A percentile compares a stretch with the other conserved stretches of the same genome.
These are phyloP conservation scores for Xylaria grammica DNA, from an alignment of 495 filamentous ascomycete species.

Conservation along the genomic window DNA sequence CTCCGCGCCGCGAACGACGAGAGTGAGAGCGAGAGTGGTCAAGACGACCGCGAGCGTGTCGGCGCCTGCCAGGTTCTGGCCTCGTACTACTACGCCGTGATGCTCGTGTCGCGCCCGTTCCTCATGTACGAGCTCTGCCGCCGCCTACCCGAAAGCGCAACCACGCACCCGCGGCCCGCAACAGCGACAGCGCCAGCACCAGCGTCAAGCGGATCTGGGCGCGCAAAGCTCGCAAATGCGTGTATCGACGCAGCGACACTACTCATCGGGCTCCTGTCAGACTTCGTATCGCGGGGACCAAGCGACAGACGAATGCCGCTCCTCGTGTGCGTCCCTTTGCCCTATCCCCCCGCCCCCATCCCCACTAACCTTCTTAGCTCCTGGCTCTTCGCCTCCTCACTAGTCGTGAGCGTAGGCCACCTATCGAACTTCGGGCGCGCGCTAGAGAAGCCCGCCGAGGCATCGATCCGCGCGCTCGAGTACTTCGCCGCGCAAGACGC, in stretches of 20 bases:
- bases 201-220: slow-evolving; percentile 17
- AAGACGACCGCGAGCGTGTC: slow-evolving; percentile 28
- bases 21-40: slow-evolving; percentile 26
- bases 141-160: slow-evolving; percentile 38
- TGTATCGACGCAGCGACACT: slow-evolving; percentile 54
- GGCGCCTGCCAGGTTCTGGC: slow-evolving; percentile 50
- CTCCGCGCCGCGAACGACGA: slow-evolving; percentile 24
- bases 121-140: slow-evolving; percentile 53
- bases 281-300: slow-evolving; percentile 37
- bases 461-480: slow-evolving; percentile 43
- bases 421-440: slow-evolving; percentile 51
- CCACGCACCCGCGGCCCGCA: slow-evolving; percentile 7
- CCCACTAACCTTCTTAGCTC: slow-evolving; percentile 33
- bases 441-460: slow-evolving; percentile 46
- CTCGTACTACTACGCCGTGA: slow-evolving; percentile 54
- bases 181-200: slow-evolving; percentile 21
- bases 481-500: slow-evolving; percentile 47
- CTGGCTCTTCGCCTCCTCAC: slow-evolving; percentile 53
- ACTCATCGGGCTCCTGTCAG: slow-evolving; percentile 47
- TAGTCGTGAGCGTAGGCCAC: slow-evolving; percentile 51
- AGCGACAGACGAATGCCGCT: slow-evolving; percentile 46
- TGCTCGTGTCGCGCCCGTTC: slow-evolving; percentile 51
- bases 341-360: background rate
- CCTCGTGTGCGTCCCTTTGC: slow-evolving; percentile 43
- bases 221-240: slow-evolving; percentile 50